phyloP scores from a whole-genome alignment of 345 rosid genomes.

The Isatis tinctoria region DNA sequence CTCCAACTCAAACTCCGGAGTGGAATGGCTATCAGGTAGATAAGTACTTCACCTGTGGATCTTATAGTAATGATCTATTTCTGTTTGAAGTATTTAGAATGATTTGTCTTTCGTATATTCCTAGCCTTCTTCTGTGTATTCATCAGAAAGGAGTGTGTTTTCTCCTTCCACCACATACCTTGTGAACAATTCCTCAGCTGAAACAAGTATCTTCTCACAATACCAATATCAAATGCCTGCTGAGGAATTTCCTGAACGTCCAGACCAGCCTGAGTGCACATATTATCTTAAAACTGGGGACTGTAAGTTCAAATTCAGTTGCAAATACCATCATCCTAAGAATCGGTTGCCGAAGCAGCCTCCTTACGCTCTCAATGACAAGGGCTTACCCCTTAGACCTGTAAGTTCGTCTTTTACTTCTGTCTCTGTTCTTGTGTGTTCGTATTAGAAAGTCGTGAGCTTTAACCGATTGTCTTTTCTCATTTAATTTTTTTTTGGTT shows the following conservation, averaged over 20 bases:
- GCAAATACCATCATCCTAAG: conserved; percentile 94
- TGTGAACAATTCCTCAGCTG: conserved; percentile 38
- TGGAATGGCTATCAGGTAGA: conserved; percentile 97
- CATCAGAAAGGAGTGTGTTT: conserved; percentile 50
- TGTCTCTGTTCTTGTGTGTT: background rate
- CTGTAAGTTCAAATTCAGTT: conserved; percentile 74
- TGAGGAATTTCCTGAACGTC: conserved; percentile 90
- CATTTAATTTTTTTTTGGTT: background rate
- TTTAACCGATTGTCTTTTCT: background rate
- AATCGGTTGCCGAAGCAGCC: conserved; percentile 42
- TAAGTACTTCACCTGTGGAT: background rate
- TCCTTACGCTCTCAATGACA: conserved; percentile 62
- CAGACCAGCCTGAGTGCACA: conserved; percentile 86
- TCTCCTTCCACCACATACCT: conserved; percentile 44
- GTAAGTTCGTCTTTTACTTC: conserved; percentile 43
- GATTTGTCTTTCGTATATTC: conserved; percentile 12
- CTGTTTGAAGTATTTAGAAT: background rate
- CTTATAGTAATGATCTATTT: background rate
- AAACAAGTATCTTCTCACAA: conserved; percentile 38
- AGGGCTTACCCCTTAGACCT: conserved; percentile 94
- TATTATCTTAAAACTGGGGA: conserved; percentile 82
- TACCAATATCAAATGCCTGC: conserved; percentile 46
- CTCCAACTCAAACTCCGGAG: conserved; percentile 53
- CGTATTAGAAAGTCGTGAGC: background rate
- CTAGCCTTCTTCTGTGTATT: conserved; percentile 56